Percentiles rank a stretch among this genome's conserved stretches.
These are phyloP conservation scores for Saccharomyces hybrid DNA, from an alignment of 1,139 yeast genomes.

Conservation along the genomic window DNA sequence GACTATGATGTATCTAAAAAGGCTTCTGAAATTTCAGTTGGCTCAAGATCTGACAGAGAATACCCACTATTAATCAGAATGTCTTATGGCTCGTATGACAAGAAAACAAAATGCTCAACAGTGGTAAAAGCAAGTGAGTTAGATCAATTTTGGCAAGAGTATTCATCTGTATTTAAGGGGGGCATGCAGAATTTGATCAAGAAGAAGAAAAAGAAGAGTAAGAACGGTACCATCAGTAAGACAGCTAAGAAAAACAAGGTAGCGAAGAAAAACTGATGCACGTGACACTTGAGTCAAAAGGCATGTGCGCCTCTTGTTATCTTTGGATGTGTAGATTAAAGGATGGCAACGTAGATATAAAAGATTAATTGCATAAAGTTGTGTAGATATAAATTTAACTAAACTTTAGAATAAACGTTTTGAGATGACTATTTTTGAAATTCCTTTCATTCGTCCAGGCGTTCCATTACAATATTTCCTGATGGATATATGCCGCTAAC, in stretches of 20 bases:
- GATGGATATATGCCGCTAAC: constrained; percentile 48
- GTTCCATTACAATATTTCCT: constrained; percentile 52
- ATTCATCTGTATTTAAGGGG: constrained; percentile 53
- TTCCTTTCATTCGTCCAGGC: not conserved
- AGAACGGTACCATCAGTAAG: constrained; percentile 31
- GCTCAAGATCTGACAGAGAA: constrained; percentile 14
- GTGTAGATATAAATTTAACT: constrained; percentile 1
- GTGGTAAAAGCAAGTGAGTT: constrained; percentile 50
- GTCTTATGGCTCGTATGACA: constrained; percentile 45
- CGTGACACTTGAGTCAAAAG: not conserved
- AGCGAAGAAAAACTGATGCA: constrained; percentile 5
- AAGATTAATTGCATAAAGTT: constrained; percentile 1
- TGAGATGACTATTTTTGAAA: not conserved
- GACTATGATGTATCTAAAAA: constrained; percentile 26
- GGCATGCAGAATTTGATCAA: constrained; percentile 55
- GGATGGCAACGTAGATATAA: constrained; percentile 2
- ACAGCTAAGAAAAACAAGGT: constrained; percentile 9
- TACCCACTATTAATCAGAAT: constrained; percentile 51
- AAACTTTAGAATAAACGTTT: constrained; percentile 3
- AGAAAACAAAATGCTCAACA: constrained; percentile 54
- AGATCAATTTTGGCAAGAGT: constrained; percentile 63
- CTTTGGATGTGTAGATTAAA: constrained; percentile 4
- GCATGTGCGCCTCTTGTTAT: not conserved
- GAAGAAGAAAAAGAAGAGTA: constrained; percentile 57
- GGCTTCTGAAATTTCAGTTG: constrained; percentile 10